phyloP scores from a whole-genome alignment of 139 green algal genomes.

The Medakamo hakoo region DNA sequence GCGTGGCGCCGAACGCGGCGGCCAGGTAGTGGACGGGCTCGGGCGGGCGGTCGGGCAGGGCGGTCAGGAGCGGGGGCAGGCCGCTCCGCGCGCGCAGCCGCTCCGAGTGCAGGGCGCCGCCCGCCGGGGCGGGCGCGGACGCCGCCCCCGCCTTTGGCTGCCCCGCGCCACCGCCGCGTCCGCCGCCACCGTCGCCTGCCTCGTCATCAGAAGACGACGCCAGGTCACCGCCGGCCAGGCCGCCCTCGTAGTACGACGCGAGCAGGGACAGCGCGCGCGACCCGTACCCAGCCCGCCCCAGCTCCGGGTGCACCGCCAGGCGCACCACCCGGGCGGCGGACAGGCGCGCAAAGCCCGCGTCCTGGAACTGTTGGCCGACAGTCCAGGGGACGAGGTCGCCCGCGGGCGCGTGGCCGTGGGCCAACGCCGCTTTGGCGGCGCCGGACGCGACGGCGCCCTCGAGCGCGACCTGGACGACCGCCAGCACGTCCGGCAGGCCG shows the following conservation, averaged over 20 bases:
- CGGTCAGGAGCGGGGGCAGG: constrained; percentile 77
- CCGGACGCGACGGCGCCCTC: constrained; percentile 62
- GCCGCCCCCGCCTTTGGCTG: constrained; percentile 5
- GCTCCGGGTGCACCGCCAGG: constrained; percentile 86
- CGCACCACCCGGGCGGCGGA: constrained; percentile 83
- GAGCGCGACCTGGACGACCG: constrained; percentile 66
- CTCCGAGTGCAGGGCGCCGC: constrained; percentile 48
- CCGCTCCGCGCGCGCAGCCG: constrained; percentile 46
- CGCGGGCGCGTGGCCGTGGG: constrained; percentile 3
- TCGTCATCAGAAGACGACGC: constrained; percentile 23
- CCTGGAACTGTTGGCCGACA: constrained; percentile 87
- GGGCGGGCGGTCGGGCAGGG: constrained; percentile 52
- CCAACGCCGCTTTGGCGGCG: constrained; percentile 38
- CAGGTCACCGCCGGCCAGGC: constrained; percentile 27
- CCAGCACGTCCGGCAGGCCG: constrained; percentile 78
- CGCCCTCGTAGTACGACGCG: constrained; percentile 43
- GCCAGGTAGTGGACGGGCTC: constrained; percentile 89
- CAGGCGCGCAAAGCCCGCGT: constrained; percentile 78
- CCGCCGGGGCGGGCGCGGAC: constrained; percentile 3
- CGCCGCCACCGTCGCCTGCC: constrained; percentile 3
- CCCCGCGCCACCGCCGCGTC: not conserved
- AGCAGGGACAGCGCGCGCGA: constrained; percentile 43
- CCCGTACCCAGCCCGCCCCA: constrained; percentile 58
- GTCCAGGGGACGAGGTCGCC: constrained; percentile 98
- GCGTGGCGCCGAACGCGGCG: constrained; percentile 80